A percentile compares a stretch with the other conserved stretches of the same genome.
These are phyloP conservation scores for Cryptococcus neoformans DNA, from an alignment of 1,284 basidiomycete genomes.

Conservation along the genomic window DNA sequence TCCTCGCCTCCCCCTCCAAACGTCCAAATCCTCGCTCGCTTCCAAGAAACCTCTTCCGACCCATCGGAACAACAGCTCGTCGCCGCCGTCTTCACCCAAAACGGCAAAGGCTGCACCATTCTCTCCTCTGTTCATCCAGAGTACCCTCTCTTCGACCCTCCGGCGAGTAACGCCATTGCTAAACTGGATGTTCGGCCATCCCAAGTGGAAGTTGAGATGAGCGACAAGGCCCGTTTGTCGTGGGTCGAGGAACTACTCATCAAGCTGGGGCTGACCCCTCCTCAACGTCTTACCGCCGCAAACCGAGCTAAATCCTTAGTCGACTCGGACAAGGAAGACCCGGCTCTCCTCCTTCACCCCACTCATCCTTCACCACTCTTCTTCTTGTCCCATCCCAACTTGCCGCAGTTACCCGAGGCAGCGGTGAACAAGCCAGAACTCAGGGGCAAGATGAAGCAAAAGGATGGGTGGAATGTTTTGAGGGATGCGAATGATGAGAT, in stretches of 20 bases:
- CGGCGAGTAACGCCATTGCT: conserved; percentile 48
- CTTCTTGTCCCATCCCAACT: conserved; percentile 39
- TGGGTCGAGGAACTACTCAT: conserved; percentile 39
- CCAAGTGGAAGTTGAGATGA: conserved; percentile 28
- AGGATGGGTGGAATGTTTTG: conserved; percentile 43
- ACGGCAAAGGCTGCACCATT: conserved; percentile 60
- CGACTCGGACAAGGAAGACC: conserved; percentile 30
- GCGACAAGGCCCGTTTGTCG: conserved; percentile 39
- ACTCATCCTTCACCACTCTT: conserved; percentile 48
- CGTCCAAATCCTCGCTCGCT: conserved; percentile 50
- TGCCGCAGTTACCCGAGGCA: conserved; percentile 20
- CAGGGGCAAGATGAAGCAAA: conserved; percentile 22
- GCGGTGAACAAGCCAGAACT: conserved; percentile 18
- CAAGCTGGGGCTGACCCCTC: conserved; percentile 35
- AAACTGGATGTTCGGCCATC: conserved; percentile 28
- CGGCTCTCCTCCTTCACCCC: conserved; percentile 38
- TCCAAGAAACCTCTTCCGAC: conserved; percentile 31
- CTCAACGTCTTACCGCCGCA: too few relatives aligned
- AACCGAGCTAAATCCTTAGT: too few relatives aligned
- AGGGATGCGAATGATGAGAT: conserved; percentile 69
- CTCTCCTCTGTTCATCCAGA: conserved; percentile 67
- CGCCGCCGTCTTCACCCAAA: conserved; percentile 56
- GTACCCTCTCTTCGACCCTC: conserved; percentile 55
- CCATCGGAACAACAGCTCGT: conserved; percentile 38
- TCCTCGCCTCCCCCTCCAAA: conserved; percentile 34